Evolutionary conservation across 805 yeast genomes (phyloP).

Genomic region (Metschnikowia noctiluminum): DNA sequence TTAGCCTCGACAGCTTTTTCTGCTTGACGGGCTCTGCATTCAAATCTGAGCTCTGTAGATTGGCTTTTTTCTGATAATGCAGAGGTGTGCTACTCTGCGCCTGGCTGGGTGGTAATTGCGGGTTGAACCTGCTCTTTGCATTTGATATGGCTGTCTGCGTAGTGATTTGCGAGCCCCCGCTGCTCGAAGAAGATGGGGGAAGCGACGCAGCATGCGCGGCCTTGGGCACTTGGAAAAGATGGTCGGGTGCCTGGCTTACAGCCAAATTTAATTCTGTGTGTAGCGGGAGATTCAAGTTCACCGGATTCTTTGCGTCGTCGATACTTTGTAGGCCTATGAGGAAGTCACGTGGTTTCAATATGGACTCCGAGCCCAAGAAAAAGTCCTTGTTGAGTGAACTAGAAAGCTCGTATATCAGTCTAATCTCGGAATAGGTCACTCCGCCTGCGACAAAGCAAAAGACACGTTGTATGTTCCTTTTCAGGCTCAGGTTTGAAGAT

Average conservation of each 20-base stretch:
- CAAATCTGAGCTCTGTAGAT: slow-evolving; percentile 14
- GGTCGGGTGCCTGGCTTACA: slow-evolving; percentile 16
- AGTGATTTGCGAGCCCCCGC: background rate
- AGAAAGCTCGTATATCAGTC: slow-evolving; percentile 71
- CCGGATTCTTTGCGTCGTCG: slow-evolving; percentile 35
- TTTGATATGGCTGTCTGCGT: background rate
- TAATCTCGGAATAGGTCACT: slow-evolving; percentile 74
- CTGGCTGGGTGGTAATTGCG: slow-evolving; percentile 7
- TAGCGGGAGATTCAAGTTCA: slow-evolving; percentile 37
- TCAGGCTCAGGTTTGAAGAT: slow-evolving; percentile 12
- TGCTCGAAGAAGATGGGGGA: background rate
- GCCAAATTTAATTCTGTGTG: slow-evolving; percentile 12
- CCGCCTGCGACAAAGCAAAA: slow-evolving; percentile 90
- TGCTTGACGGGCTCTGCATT: slow-evolving; percentile 13
- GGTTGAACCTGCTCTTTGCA: slow-evolving; percentile 3
- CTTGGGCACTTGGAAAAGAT: slow-evolving; percentile 14
- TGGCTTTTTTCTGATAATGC: slow-evolving; percentile 14
- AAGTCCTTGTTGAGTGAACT: slow-evolving; percentile 63
- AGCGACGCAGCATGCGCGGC: slow-evolving; percentile 1
- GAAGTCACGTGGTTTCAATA: slow-evolving; percentile 51
- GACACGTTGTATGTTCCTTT: slow-evolving; percentile 53
- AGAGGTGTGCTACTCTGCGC: slow-evolving; percentile 7
- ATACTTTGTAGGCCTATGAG: slow-evolving; percentile 41
- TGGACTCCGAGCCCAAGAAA: slow-evolving; percentile 30
- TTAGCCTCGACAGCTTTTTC: slow-evolving; percentile 19